A percentile compares a stretch with the other conserved stretches of the same genome.
Conservation (phyloP, 108 stramenopile species). For the Cyclotella cryptica region DNA sequence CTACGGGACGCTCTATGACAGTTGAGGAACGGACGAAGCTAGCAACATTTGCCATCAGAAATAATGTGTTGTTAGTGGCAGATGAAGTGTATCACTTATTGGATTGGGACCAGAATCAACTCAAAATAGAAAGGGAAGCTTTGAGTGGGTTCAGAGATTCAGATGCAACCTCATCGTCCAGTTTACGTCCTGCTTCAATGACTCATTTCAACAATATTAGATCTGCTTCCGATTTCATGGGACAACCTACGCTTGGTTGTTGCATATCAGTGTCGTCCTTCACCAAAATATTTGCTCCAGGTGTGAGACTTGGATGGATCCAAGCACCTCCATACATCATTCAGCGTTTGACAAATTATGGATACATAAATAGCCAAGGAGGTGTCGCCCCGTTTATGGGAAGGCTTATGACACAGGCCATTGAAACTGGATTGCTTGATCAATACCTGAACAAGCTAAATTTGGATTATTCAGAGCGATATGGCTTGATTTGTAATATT, state of each 20-base stretch:
- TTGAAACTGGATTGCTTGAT: constrained; percentile 54
- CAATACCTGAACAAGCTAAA: constrained; percentile 52
- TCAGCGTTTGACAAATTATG: constrained; percentile 48
- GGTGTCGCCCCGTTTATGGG: constrained; percentile 72
- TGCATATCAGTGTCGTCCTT: constrained; percentile 79
- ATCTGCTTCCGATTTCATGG: neutral
- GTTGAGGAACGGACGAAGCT: constrained; percentile 54
- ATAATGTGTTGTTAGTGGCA: constrained; percentile 62
- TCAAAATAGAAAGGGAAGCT: neutral
- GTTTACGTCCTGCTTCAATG: constrained; percentile 61
- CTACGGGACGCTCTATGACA: constrained; percentile 63
- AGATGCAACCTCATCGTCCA: neutral
- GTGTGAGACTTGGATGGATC: constrained; percentile 75
- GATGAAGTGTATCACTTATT: constrained; percentile 84
- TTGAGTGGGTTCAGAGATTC: neutral
- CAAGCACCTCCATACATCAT: constrained; percentile 64
- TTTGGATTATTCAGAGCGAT: constrained; percentile 54
- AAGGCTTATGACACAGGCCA: constrained; percentile 52
- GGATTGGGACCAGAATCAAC: constrained; percentile 53
- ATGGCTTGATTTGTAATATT: constrained; percentile 39
- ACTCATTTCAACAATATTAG: constrained; percentile 42
- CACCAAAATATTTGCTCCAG: constrained; percentile 78
- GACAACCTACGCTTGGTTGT: constrained; percentile 47
- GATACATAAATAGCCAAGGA: constrained; percentile 74
- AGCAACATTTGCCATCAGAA: constrained; percentile 52